Evolutionary conservation across 2,329 filamentous ascomycete species (phyloP), one percentile per base, ranked within the genome.

Genomic region (Fusarium sp.): DNA sequence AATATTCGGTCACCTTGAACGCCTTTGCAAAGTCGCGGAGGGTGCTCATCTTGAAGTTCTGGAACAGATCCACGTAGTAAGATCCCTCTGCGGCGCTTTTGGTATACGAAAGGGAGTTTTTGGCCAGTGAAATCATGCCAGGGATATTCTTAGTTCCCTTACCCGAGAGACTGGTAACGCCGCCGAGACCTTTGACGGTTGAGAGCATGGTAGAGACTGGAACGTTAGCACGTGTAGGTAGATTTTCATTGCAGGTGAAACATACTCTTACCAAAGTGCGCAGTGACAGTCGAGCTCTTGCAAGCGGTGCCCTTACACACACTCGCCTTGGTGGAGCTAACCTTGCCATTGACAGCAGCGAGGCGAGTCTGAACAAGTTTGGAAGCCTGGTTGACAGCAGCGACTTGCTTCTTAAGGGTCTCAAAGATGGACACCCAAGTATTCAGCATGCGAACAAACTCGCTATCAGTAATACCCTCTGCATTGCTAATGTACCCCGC

Each of bases 401-500:
- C 33, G 4, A 68, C 61, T 30, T 37, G 65, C 14, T 69, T 71
- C 45, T 64, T 58, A 27, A 72, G 58, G 2, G 58, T 12, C 1
- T 30, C 52, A 5, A 64, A 66, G 1, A 73, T 56, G 1, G 20
- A 17, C n/a, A 58, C 33, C 70, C 70, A 73, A 50, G 37, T 66
- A 32, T 63, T 65, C 2, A 73, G n/a, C 45, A 65, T 58, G 8
- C 38, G 22, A 2, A 65, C 58, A n/a, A 72, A 45, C 6, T 73
- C 65, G 45, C 65, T 66, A 11, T 69, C 56, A 11, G 22, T 62
- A 33, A 72, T 37, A n/a, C 50, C 45, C 4, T 71, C 65, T 4
- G 68, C 40, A 17, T 68, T 64, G 11, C 45, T 38, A 14, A 72
- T 56, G 15, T 65, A 71, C 17, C 14, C 25, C 4, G 52, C 38